Evolutionary conservation across 306 rosid species (phyloP), one percentile per base, ranked within the genome.

Genomic region (Albizia julibrissin): DNA sequence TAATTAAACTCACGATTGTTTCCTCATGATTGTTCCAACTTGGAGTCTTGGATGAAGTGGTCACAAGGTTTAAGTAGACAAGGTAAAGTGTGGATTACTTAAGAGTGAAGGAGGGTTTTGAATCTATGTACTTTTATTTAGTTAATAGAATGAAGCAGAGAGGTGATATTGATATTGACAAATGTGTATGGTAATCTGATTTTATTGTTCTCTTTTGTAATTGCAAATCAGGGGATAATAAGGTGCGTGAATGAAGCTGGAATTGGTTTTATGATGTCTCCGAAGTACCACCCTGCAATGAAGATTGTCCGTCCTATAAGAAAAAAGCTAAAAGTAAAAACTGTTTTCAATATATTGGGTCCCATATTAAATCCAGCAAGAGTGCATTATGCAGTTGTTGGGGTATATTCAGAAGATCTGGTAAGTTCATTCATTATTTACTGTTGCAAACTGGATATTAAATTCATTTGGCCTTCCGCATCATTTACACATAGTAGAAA

Each of bases 211-310:
- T 66, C 47, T 75, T 78, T 56, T 72, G 50, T 80, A 39, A 49
- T 44, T 75, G 47, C 75, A 47, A 87, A 87, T 80, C 88, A 96
- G 99, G 98, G 92, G 61, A 79, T 96, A 69, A 82, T 27, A 34
- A 88, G 87, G 80, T 93, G 99, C 65, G 88, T 96, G 81, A 80
- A 81, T 72, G 97, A 93, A 87, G 92, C 52, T 56, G 97, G 99
- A 80, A 92, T 96, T 83, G 98, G 98, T 68, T 96, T 96, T 81
- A 96, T 96, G 97, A 93, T 96, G 97, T 72, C 97, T 80, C 90
- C 98, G 15, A 91, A 64, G 71, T 95, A 93, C 88, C 99, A 95
- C 86, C 97, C 97, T 22, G 96, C 97, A 33, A 92, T 95, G 99
- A 81, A 88, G 86, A 75, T 93, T 76, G 97, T 95, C 59, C 79